Conservation (phyloP, 2,329 filamentous ascomycete genomes). For the Pseudogymnoascus sp. region DNA sequence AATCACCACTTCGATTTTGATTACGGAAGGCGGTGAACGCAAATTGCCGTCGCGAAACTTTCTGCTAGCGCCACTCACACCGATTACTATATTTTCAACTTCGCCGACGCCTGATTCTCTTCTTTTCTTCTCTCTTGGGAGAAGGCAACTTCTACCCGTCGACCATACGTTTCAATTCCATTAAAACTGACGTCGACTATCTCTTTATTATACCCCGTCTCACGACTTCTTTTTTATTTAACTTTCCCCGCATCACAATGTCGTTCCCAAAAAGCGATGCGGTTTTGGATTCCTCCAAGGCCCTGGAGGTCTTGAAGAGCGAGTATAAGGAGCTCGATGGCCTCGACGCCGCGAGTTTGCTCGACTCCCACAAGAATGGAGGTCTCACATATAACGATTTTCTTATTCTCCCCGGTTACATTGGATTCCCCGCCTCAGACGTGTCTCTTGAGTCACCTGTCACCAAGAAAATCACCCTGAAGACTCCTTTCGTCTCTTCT, state of each 20-base stretch:
- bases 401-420: constrained; percentile 91
- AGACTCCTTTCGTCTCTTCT: constrained; percentile 93
- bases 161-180: constrained; percentile 38
- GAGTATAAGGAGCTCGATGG: constrained; percentile 78
- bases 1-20: neutral
- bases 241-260: constrained; percentile 39
- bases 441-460: constrained; percentile 84
- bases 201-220: constrained; percentile 21
- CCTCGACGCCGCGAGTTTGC: constrained; percentile 73
- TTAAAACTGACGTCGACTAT: constrained; percentile 35
- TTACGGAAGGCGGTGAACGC: constrained; percentile 7
- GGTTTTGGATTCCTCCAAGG: constrained; percentile 55
- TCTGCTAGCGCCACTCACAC: constrained; percentile 7
- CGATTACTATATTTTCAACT: neutral
- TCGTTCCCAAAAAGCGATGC: constrained; percentile 23
- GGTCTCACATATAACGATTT: constrained; percentile 99
- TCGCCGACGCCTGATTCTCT: constrained; percentile 14
- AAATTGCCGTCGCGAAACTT: constrained; percentile 5
- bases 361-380: constrained; percentile 85
- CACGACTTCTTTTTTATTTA: constrained; percentile 22
- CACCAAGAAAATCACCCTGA: constrained; percentile 91
- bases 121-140: constrained; percentile 43
- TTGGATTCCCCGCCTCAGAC: constrained; percentile 89
- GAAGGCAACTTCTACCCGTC: constrained; percentile 53
- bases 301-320: constrained; percentile 65